Evolutionary conservation across 1,284 basidiomycete species (phyloP).

Genomic region (Polyporus tsugae): DNA sequence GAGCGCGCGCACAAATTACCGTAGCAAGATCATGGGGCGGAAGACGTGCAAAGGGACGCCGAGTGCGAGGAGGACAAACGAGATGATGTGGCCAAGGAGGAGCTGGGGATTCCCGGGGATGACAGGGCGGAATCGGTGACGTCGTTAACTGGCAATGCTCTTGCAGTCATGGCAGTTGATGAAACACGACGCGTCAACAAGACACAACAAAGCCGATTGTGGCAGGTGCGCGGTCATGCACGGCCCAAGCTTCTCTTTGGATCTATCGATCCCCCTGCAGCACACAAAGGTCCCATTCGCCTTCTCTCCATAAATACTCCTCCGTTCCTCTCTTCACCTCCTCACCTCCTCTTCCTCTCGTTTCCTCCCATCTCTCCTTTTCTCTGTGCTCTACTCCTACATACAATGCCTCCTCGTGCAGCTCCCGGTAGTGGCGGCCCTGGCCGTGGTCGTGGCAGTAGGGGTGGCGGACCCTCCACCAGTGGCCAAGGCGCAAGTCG

Average conservation of each 20-base stretch:
- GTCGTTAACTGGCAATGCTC: not conserved
- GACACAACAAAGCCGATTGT: constrained; percentile 28
- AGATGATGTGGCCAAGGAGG: no score
- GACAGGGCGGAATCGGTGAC: not conserved
- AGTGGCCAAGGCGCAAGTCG: not conserved
- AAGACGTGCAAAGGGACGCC: not conserved
- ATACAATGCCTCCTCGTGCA: constrained; percentile 50
- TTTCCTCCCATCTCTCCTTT: not conserved
- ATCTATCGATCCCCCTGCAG: constrained; percentile 28
- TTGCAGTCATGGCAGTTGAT: constrained; percentile 8
- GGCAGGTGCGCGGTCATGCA: constrained; percentile 12
- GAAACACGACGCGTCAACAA: constrained; percentile 34
- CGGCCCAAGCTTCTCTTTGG: not conserved
- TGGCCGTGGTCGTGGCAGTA: constrained; percentile 24
- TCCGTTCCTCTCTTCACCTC: not conserved
- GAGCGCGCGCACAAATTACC: not conserved
- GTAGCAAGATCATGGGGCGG: not conserved
- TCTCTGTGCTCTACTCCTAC: no score
- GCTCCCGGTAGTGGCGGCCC: constrained; percentile 33
- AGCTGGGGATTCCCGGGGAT: not conserved
- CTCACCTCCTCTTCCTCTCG: not conserved
- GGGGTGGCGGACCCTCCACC: constrained; percentile 19
- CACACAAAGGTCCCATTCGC: constrained; percentile 23
- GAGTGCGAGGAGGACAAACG: not conserved
- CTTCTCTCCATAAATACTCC: constrained; percentile 26